Percentiles rank a stretch among this genome's conserved stretches.
These are phyloP conservation scores for Coelastrella sp. DNA, from an alignment of 139 green algal species.

Conservation along the genomic window DNA sequence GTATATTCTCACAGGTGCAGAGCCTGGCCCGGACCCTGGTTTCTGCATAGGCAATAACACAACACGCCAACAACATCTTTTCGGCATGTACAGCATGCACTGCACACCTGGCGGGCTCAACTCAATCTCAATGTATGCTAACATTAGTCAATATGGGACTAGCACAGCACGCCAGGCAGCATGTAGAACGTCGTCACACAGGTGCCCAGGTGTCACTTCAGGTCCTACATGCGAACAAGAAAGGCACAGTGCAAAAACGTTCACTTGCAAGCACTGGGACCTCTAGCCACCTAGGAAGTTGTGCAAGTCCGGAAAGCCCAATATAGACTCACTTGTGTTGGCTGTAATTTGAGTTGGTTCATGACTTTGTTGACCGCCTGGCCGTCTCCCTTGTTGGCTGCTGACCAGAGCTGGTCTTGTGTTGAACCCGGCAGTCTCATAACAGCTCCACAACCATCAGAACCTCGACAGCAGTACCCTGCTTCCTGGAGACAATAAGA, in stretches of 20 bases:
- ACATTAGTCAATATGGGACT: too few relatives aligned
- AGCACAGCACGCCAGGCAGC: neutral
- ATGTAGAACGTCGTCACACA: too few relatives aligned
- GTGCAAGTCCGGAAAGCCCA: too few relatives aligned
- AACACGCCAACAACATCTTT: neutral
- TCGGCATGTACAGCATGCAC: too few relatives aligned
- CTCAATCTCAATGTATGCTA: too few relatives aligned
- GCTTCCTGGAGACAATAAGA: constrained; percentile 58
- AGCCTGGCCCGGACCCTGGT: neutral
- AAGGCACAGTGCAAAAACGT: too few relatives aligned
- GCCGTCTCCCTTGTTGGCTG: constrained; percentile 46
- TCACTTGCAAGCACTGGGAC: too few relatives aligned
- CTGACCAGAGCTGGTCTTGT: constrained; percentile 60
- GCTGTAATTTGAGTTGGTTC: constrained; percentile 4
- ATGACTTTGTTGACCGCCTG: neutral
- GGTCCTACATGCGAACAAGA: too few relatives aligned
- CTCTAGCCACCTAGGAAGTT: too few relatives aligned
- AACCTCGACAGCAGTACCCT: constrained; percentile 60
- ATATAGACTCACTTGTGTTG: constrained; percentile 26
- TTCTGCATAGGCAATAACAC: constrained; percentile 9
- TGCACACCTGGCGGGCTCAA: too few relatives aligned
- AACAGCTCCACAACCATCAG: constrained; percentile 56
- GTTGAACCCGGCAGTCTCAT: constrained; percentile 69
- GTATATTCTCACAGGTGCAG: constrained; percentile 14
- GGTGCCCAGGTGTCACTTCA: too few relatives aligned